Evolutionary conservation across 2,329 filamentous ascomycete genomes (phyloP).

Genomic region (Parafenestella ontariensis): DNA sequence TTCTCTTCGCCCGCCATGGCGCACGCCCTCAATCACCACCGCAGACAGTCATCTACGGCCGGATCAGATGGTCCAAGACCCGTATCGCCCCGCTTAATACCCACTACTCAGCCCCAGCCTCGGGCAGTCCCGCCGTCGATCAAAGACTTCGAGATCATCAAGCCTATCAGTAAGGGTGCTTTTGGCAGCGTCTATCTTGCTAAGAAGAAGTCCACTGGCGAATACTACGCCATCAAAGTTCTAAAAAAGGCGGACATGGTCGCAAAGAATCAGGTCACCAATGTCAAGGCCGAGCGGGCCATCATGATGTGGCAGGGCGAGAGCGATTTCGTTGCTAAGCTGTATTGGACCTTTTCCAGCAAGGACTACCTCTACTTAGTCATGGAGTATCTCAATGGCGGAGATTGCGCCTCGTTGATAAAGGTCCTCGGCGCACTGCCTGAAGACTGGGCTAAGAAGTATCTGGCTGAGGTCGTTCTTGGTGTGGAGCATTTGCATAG

Average conservation of each 20-base stretch:
- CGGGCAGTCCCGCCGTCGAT: constrained; percentile 93
- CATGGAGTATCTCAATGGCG: constrained; percentile 98
- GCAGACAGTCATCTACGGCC: constrained; percentile 89
- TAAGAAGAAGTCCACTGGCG: constrained; percentile 97
- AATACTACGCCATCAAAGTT: constrained; percentile 99
- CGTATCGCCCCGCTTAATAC: constrained; percentile 80
- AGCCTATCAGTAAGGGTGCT: constrained; percentile 97
- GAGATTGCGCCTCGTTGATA: constrained; percentile 94
- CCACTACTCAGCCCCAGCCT: constrained; percentile 81
- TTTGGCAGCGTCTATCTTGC: constrained; percentile 98
- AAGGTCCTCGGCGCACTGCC: constrained; percentile 90
- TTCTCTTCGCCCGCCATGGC: constrained; percentile 75
- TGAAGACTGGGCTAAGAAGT: constrained; percentile 98
- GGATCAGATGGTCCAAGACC: constrained; percentile 74
- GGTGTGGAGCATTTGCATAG: constrained; percentile 95
- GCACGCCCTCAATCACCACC: constrained; percentile 70
- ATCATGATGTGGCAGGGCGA: constrained; percentile 99
- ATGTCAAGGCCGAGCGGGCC: constrained; percentile 96
- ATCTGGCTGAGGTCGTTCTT: constrained; percentile 94
- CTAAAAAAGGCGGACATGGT: constrained; percentile 99
- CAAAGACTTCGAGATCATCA: constrained; percentile 99
- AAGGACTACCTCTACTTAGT: constrained; percentile 98
- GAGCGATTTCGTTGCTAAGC: constrained; percentile 97
- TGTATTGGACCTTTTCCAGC: constrained; percentile 99
- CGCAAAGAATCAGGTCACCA: constrained; percentile 98